Evolutionary conservation across 306 rosid genomes (phyloP), one percentile per base, ranked within the genome.

Genomic region (Begonia masoniana): DNA sequence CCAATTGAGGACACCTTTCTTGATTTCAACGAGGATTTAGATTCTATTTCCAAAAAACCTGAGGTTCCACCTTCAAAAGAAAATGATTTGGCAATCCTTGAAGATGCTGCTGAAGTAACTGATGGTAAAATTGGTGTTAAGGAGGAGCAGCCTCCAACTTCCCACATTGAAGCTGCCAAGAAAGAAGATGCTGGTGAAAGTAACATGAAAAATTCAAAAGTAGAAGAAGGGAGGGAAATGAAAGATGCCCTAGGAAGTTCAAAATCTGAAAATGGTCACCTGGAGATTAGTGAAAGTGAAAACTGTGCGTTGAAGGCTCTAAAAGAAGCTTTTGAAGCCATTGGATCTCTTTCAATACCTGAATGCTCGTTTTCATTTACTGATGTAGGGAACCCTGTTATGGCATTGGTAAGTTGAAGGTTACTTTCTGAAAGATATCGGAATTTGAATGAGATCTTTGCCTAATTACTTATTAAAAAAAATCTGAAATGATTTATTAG

Each of bases 361-460:
- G 97, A 79, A 50, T 67, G 74, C 56, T 78, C 82, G 15, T 75
- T 73, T 59, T 88, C 97, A 19, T 84, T 88, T 71, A 72, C 82
- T 47, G 93, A 78, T 75, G 88, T 79, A 56, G 97, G 95, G 54
- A 88, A 88, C 73, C 95, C 95, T 59, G 95, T 64, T 59, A 77
- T 88, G 88, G 83, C 97, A 71, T 61, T 88, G 92, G 97, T 88
- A 81, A 79, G 93, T 63, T 57, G 52, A 75, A 62, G 63, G 53
- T 60, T 51, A 39, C 21, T 15, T 16, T 4, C 41, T 36, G 64
- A 17, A 19, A 42, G 39, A 31, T 31, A 7, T 31, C 1, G 39
- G 2, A 59, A 59, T 36, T 15, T 26, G 11, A 48, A 26, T 6
- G 35, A 51, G 12, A 35, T 42, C 35, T 16, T 15, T 59, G 54